Base-by-base conservation (phyloP, 2,329 filamentous ascomycete species). In the Amesomyces nigricolor region DNA sequence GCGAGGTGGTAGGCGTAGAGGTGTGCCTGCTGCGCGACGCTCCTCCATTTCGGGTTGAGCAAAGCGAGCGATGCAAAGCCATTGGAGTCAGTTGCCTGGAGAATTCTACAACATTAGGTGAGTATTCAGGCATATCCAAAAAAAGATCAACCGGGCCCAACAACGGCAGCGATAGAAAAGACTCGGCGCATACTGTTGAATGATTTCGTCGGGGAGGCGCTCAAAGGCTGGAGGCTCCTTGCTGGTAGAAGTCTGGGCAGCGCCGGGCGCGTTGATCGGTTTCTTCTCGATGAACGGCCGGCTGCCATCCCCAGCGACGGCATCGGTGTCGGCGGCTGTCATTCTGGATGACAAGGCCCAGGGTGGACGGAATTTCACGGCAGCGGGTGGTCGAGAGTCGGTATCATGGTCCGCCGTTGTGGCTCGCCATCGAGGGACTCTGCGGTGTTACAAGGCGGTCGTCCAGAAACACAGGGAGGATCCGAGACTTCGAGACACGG, bases 1-100 rank as follows among this genome's bases (percentile, higher is more conserved):
- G 76, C 72, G 37, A 88, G 75, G 60, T 87, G 84, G 61, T 79
- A 74, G 39, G 77, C 76, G 67, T 87, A 88, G 54, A 88, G 78
- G 61, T 83, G 75, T 22, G 80, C 71, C 62, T 82, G 80, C 65
- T 86, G 82, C 10, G 85, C 85, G 58, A 83, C 78, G 53, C 74
- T 74, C 57, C 82, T 76, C 83, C 84, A 87, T 72, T 82, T 83
- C 48, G 78, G 72, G 72, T 86, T 87, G 61, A 88, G 72, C 51
- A 87, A 71, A 45, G 83, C 71, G 58, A 88, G 77, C 38, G 85
- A 87, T 44, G 85, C 84, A 69, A 87, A 88, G 57, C 77, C 78
- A 68, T 82, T 79, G 46, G 85, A 77, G 59, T 83, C 81, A 61
- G 81, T 76, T 38, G 76, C 73, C 61, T 76, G 74, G 38, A 87